Percentiles rank a stretch among this genome's conserved stretches.
These are phyloP conservation scores for Eimeria necatrix DNA, from an alignment of 169 alveolate species.

Conservation along the genomic window DNA sequence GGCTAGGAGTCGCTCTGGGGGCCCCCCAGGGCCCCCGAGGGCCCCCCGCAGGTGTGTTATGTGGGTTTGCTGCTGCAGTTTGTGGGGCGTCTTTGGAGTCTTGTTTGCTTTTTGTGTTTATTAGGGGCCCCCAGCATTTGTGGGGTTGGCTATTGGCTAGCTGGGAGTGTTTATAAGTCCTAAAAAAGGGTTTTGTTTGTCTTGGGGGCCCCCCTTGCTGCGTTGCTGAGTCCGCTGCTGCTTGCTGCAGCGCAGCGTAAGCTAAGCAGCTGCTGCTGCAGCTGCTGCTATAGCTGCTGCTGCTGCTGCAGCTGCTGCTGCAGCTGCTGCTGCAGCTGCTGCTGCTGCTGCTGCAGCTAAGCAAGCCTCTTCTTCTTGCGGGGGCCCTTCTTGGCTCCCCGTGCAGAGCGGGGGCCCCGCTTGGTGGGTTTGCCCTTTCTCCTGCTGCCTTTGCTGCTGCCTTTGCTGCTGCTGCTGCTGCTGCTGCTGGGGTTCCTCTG, in stretches of 20 bases:
- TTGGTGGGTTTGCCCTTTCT: not conserved
- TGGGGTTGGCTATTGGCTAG: no score
- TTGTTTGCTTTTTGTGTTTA: not conserved
- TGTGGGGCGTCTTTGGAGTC: not conserved
- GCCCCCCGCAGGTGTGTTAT: constrained; percentile 21
- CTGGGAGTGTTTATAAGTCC: not conserved
- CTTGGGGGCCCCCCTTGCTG: no score
- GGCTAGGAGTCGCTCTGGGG: not conserved
- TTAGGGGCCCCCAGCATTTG: no score
- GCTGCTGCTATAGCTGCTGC: no score
- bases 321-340: no score
- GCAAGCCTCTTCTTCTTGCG: not conserved
- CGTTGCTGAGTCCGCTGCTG: no score
- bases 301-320: no score
- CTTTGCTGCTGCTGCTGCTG: not conserved
- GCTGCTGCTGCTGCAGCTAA: no score
- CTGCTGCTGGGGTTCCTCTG: not conserved
- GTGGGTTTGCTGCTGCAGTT: no score
- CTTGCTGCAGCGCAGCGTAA: not conserved
- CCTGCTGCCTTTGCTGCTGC: not conserved
- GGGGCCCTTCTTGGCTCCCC: not conserved
- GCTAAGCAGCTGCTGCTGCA: no score
- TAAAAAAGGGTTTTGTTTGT: no score
- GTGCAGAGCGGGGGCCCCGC: not conserved
- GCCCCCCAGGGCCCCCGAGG: not conserved